These are phyloP conservation scores for Bipolaris cookei DNA, from an alignment of 2,329 filamentous ascomycete species.

Conservation along the genomic window DNA sequence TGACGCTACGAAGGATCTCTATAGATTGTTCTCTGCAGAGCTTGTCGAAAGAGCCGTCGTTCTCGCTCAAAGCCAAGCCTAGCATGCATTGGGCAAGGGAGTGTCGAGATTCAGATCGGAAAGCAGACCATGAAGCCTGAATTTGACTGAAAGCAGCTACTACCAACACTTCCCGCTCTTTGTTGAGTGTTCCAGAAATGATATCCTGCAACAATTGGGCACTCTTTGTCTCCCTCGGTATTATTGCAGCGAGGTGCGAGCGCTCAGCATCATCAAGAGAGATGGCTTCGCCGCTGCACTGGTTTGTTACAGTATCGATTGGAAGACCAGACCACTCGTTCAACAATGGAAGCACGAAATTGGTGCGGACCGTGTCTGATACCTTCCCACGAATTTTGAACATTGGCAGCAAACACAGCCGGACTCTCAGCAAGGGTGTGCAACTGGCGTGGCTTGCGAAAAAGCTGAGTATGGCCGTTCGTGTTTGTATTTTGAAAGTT, in stretches of 20 bases:
- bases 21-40: slow-evolving; percentile 63
- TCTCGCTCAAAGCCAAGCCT: slow-evolving; percentile 61
- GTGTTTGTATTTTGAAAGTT: slow-evolving; percentile 64
- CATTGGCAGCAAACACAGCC: slow-evolving; percentile 72
- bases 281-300: slow-evolving; percentile 59
- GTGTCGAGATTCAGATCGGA: slow-evolving; percentile 69
- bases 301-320: slow-evolving; percentile 57
- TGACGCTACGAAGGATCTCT: slow-evolving; percentile 74
- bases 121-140: slow-evolving; percentile 71
- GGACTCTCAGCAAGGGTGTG: slow-evolving; percentile 72
- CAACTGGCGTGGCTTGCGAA: slow-evolving; percentile 73
- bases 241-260: slow-evolving; percentile 60
- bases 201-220: slow-evolving; percentile 61
- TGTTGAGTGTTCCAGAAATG: slow-evolving; percentile 53
- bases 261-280: slow-evolving; percentile 58
- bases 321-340: slow-evolving; percentile 69
- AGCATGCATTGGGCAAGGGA: slow-evolving; percentile 68
- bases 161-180: slow-evolving; percentile 62
- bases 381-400: slow-evolving; percentile 75
- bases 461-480: slow-evolving; percentile 71
- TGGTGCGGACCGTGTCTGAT: slow-evolving; percentile 73
- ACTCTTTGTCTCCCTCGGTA: slow-evolving; percentile 64
- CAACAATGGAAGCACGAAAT: slow-evolving; percentile 77
- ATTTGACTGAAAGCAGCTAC: slow-evolving; percentile 72
- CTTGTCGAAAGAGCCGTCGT: slow-evolving; percentile 40